Evolutionary conservation across 345 rosid species (phyloP).

Genomic region (Ailanthus altissimus): DNA sequence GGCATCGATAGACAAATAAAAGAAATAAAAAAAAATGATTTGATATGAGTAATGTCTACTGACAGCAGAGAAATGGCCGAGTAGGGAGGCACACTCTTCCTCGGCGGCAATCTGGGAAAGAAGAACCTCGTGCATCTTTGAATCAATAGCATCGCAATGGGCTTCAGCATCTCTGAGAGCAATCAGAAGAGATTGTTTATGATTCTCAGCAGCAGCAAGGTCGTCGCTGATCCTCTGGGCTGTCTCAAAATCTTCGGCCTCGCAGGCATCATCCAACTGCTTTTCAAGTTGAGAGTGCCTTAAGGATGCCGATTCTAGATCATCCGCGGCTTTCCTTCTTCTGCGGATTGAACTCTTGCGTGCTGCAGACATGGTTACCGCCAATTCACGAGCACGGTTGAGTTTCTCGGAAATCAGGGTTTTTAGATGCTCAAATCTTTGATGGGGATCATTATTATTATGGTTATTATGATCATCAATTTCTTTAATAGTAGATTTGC

Average conservation of each 20-base stretch:
- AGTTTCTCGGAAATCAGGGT: slow-evolving; percentile 55
- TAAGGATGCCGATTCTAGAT: slow-evolving; percentile 52
- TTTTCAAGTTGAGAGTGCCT: slow-evolving; percentile 56
- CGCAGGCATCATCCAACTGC: slow-evolving; percentile 78
- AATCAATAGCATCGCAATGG: slow-evolving; percentile 59
- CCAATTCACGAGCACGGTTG: slow-evolving; percentile 45
- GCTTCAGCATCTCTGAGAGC: slow-evolving; percentile 65
- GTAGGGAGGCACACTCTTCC: slow-evolving; percentile 69
- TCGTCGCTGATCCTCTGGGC: slow-evolving; percentile 78
- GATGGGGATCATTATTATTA: not conserved
- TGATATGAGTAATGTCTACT: slow-evolving; percentile 3
- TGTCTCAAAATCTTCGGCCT: slow-evolving; percentile 80
- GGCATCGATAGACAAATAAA: not conserved
- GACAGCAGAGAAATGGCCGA: slow-evolving; percentile 57
- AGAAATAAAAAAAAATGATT: not conserved
- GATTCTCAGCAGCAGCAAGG: slow-evolving; percentile 58
- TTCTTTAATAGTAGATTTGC: not conserved
- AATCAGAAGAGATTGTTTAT: slow-evolving; percentile 45
- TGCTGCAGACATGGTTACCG: slow-evolving; percentile 52
- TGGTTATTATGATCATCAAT: not conserved
- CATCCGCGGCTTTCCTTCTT: slow-evolving; percentile 66
- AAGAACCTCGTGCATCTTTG: slow-evolving; percentile 60
- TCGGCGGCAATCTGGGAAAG: slow-evolving; percentile 64
- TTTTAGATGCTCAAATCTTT: slow-evolving; percentile 43
- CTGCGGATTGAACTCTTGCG: slow-evolving; percentile 61